phyloP scores from a whole-genome alignment of 176 grass and related monocot species.

The Oryza glaberrima region DNA sequence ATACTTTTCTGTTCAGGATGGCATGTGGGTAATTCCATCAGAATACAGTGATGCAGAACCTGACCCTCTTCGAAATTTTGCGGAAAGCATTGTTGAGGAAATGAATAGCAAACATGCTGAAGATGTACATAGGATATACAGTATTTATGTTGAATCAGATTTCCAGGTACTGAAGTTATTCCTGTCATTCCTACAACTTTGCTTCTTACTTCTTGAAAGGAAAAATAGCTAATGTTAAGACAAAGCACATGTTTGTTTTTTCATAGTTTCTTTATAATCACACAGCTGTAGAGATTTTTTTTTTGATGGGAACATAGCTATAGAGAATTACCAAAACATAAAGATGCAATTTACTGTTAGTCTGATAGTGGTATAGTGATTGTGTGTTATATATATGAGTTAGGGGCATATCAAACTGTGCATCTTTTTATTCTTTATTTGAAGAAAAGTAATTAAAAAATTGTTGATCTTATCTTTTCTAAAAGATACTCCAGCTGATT shows the following conservation, averaged over 20 bases:
- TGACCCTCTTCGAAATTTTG: slow-evolving; percentile 81
- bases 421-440: background rate
- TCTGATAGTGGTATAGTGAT: background rate
- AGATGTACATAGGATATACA: slow-evolving; percentile 78
- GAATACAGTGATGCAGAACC: slow-evolving; percentile 82
- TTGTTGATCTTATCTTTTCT: slow-evolving; percentile 14
- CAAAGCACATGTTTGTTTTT: background rate
- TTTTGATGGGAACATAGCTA: background rate
- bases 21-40: slow-evolving; percentile 74
- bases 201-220: slow-evolving; percentile 20
- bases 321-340: slow-evolving; percentile 8
- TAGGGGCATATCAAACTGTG: background rate
- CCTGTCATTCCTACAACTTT: slow-evolving; percentile 6
- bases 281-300: background rate
- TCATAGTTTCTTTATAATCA: slow-evolving; percentile 23
- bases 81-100: slow-evolving; percentile 90
- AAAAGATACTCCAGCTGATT: background rate
- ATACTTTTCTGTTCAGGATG: slow-evolving; percentile 55
- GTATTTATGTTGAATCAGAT: slow-evolving; percentile 76
- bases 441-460: slow-evolving; percentile 2
- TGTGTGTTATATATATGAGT: slow-evolving; percentile 2
- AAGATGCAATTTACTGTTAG: background rate
- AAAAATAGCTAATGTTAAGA: slow-evolving; percentile 7
- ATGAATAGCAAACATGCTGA: slow-evolving; percentile 77
- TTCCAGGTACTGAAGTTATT: slow-evolving; percentile 64